Conservation (phyloP, 352 stramenopile species). For the Phytophthora aleatoria region DNA sequence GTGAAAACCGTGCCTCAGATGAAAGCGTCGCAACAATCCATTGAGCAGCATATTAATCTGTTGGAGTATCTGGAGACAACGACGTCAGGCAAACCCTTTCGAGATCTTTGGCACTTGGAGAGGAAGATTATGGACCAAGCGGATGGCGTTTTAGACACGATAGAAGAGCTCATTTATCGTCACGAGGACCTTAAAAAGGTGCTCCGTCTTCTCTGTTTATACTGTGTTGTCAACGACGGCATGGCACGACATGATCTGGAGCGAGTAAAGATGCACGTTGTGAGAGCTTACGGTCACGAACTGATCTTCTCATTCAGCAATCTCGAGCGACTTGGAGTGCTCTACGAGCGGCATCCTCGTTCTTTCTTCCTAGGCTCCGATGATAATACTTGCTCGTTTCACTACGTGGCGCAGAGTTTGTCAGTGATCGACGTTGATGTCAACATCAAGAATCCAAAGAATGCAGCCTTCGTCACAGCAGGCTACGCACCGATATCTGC, state of each 20-base stretch:
- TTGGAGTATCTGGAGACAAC: constrained; percentile 56
- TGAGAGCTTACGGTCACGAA: constrained; percentile 76
- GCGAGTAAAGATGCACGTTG: constrained; percentile 58
- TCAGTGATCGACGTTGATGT: constrained; percentile 63
- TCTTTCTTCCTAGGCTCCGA: constrained; percentile 6
- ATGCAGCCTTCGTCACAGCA: constrained; percentile 69
- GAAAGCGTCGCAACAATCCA: constrained; percentile 53
- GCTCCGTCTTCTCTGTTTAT: constrained; percentile 68
- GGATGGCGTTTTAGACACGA: constrained; percentile 38
- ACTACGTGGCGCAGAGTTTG: constrained; percentile 35
- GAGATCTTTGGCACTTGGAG: constrained; percentile 69
- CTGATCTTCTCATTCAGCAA: constrained; percentile 75
- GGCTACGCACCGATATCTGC: constrained; percentile 76
- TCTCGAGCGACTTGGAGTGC: constrained; percentile 53
- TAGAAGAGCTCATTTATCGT: constrained; percentile 67
- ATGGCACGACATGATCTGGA: constrained; percentile 41
- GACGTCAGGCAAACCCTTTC: constrained; percentile 54
- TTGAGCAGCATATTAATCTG: constrained; percentile 70
- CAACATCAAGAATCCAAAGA: constrained; percentile 56
- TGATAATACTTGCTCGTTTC: constrained; percentile 32
- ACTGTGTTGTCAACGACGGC: constrained; percentile 57
- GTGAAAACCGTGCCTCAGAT: constrained; percentile 70
- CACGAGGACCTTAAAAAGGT: constrained; percentile 59
- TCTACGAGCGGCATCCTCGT: constrained; percentile 35
- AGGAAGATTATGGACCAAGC: constrained; percentile 65